Evolutionary conservation across 495 filamentous ascomycete genomes (phyloP), one percentile per base, ranked within the genome.

Genomic region (Echria macrotheca): DNA sequence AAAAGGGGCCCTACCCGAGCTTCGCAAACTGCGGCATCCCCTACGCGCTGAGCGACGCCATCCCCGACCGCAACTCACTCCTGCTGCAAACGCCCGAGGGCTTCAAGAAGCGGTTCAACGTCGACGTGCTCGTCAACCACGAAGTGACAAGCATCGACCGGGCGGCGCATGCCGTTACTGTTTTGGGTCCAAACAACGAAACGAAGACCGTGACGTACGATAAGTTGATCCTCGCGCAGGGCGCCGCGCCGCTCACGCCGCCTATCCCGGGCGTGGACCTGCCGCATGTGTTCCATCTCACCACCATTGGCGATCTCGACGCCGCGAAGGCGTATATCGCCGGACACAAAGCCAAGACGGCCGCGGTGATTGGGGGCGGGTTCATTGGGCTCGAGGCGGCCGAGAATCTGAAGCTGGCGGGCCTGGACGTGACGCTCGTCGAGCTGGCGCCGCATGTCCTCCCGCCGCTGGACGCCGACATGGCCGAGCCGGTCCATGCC

Each of bases 1-100:
- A 67, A 47, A 57, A 52, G 33, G 64, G 64, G 0, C 60, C 59
- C 15, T 67, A 55, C 49, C 49, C 60, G 32, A 46, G 53, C 46
- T 67, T 58, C 53, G 62, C 64, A 40, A 67, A 67, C 47, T 67
- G 62, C 47, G 64, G 64, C 2, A 59, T 67, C 26, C 64, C 64
- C 14, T 65, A 67, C 42, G 64, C 62, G 4, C 57, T 67, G 12
- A 51, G 54, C 26, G 52, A 50, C 36, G 51, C 64, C 33, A 65
- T 67, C 37, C 18, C 47, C 25, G 21, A 50, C 14, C 55, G 60
- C 6, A 39, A 35, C 11, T 28, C 38, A 4, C 62, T 65, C 3
- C 40, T 60, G 19, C 41, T 67, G 9, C 57, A 65, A 24, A 61
- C 52, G 6, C 59, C 60, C 11, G 52, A 56, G 11, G 38, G 38